These are phyloP conservation scores for Kuraishia piskuri DNA, from an alignment of 805 yeast species.

Conservation along the genomic window DNA sequence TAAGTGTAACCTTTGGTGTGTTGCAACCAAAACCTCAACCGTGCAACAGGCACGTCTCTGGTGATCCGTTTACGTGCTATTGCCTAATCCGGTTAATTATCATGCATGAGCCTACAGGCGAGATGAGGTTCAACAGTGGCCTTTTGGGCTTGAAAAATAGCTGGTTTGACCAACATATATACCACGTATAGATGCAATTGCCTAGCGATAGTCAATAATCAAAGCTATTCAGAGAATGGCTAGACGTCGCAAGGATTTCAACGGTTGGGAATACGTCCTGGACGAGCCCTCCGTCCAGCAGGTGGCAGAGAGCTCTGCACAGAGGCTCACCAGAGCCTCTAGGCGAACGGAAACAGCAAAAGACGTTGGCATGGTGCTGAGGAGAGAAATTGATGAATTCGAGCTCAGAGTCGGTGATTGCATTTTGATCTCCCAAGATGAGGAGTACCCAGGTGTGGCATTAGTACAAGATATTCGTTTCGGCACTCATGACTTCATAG, in stretches of 20 bases:
- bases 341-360: constrained; percentile 3
- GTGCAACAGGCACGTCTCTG: not conserved
- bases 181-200: not conserved
- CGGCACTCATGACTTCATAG: constrained; percentile 41
- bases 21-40: not conserved
- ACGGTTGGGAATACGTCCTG: constrained; percentile 27
- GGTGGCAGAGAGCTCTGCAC: not conserved
- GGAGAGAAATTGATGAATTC: constrained; percentile 36
- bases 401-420: constrained; percentile 46
- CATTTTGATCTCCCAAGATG: constrained; percentile 28
- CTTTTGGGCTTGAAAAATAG: not conserved
- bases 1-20: no score
- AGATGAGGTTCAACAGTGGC: not conserved
- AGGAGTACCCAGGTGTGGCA: constrained; percentile 30
- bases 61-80: not conserved
- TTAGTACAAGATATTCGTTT: constrained; percentile 41
- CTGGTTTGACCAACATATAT: not conserved
- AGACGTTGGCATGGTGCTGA: constrained; percentile 19
- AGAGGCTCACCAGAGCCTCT: not conserved
- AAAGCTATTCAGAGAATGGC: constrained; percentile 15
- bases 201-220: not conserved
- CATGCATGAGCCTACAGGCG: not conserved
- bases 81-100: not conserved
- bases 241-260: constrained; percentile 13
- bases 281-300: constrained; percentile 4